Evolutionary conservation across 805 yeast species (phyloP).

Genomic region (Candida oleophila): DNA sequence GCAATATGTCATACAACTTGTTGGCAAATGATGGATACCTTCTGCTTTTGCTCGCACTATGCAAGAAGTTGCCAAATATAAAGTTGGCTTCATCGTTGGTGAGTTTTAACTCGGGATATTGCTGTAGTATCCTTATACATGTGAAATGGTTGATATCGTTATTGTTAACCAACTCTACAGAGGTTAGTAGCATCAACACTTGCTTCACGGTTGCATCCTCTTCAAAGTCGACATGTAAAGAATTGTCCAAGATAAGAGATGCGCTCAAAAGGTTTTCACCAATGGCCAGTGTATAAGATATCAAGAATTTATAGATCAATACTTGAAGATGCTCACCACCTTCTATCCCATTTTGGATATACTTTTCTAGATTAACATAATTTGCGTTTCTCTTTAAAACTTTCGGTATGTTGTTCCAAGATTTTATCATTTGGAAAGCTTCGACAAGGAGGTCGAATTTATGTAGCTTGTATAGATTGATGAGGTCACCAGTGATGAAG

Average conservation of each 20-base stretch:
- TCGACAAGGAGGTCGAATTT: conserved; percentile 9
- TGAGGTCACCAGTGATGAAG: conserved; percentile 18
- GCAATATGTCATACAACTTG: neutral
- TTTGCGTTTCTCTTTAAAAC: neutral
- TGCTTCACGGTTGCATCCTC: neutral
- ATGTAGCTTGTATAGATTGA: conserved; percentile 6
- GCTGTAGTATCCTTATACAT: neutral
- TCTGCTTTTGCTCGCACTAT: neutral
- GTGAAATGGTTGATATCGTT: neutral
- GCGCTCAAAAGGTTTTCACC: neutral
- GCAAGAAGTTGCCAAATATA: neutral
- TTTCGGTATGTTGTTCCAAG: neutral
- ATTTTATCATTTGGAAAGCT: conserved; percentile 6
- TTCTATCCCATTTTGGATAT: neutral
- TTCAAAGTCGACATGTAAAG: neutral
- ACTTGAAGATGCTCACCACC: neutral
- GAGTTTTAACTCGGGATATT: neutral
- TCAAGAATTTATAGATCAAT: neutral
- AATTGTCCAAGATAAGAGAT: neutral
- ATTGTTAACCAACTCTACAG: neutral
- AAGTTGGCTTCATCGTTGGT: neutral
- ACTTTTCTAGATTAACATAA: neutral
- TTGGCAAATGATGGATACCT: conserved; percentile 1
- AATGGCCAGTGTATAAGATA: neutral
- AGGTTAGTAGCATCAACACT: neutral